Evolutionary conservation across 176 grass and related monocot genomes (phyloP), one percentile per base, ranked within the genome.

Genomic region (Cenchrus fungigraminus): DNA sequence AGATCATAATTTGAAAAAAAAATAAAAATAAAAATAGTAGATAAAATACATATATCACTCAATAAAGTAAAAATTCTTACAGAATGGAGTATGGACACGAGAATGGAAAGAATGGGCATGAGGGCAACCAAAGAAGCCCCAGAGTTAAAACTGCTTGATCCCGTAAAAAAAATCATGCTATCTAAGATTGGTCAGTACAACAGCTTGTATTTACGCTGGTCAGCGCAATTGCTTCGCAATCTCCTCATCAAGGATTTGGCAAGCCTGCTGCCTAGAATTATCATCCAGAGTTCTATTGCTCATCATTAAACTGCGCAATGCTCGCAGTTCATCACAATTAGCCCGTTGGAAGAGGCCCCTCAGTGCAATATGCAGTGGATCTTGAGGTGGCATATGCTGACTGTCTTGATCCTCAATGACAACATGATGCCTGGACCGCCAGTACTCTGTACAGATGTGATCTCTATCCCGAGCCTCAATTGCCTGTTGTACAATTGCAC

Each of bases 271-370:
- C 71, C 89, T 88, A 68, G 71, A 91, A 62, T 25, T 77, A 28
- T 85, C 82, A 10, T 83, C 79, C 80, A 79, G 46, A 13, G 57
- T 79, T 62, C 51, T 68, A 65, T 66, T 83, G 83, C 42, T 83
- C n/a, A 19, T 77, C 62, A 98, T 10, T 60, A 95, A 73, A 75
- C 86, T 76, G 79, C 42, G 93, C 55, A 98, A 84, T 6, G 81
- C 88, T 49, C 58, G 72, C 22, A 95, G 68, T 86, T 98, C 96
- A 14, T 95, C 91, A 5, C 10, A 70, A 67, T 90, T 89, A 68
- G 96, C 93, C 83, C 91, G 93, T 71, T 89, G 89, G 83, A 98
- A 85, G 74, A 98, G 93, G 9, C 91, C 85, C 67, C 88, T 89
- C 54, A 98, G 76, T 44, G 64, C 87, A 58, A 76, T 34, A 86